Evolutionary conservation across 768 basidiomycete species (phyloP), one percentile per base, ranked within the genome.

Genomic region (Psilocybe subaeruginosa): DNA sequence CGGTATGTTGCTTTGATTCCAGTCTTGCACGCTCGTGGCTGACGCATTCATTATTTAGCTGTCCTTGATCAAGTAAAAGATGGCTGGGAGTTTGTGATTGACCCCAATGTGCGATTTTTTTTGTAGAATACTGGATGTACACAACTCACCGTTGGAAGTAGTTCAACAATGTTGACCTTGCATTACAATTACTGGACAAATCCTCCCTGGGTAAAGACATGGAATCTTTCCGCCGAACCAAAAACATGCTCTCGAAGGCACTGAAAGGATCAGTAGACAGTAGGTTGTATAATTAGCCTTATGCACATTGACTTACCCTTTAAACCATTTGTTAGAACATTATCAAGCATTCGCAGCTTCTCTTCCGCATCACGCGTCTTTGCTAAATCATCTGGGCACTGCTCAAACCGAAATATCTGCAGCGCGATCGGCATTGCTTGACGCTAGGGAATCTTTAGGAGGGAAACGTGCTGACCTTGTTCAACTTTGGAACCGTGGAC

Each of bases 321-420:
- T 37, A 37, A 9, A 35, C 33, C 49, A 54, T 48, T 46, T 23
- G 49, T 16, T 74, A 92, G 92, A 90, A 68, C 90, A 98, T 69
- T 97, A 96, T 72, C 90, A 97, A 74, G 88, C 95, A 2, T 99
- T 98, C 73, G 95, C 94, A 46, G 89, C 94, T n/a, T 90, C 95
- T 0, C 79, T 99, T 23, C 94, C 96, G 0, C 93, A 94, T 65
- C 97, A 99, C 72, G 85, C 92, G 2, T 83, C 88, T 2, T 80
- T 98, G 11, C 68, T 95, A 43, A 83, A 76, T 49, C 89, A 93
- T 59, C 82, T 99, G 3, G 78, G 79, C 12, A 81, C 85, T 35
- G 86, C 91, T 3, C 95, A 97, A 73, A 75, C 78, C 0, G 90
- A 97, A 67, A 85, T 95, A 39, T 79, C 82, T 19, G 84, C 85